Evolutionary conservation across 2,329 filamentous ascomycete species (phyloP).

Genomic region (Emericellopsis atlantica): DNA sequence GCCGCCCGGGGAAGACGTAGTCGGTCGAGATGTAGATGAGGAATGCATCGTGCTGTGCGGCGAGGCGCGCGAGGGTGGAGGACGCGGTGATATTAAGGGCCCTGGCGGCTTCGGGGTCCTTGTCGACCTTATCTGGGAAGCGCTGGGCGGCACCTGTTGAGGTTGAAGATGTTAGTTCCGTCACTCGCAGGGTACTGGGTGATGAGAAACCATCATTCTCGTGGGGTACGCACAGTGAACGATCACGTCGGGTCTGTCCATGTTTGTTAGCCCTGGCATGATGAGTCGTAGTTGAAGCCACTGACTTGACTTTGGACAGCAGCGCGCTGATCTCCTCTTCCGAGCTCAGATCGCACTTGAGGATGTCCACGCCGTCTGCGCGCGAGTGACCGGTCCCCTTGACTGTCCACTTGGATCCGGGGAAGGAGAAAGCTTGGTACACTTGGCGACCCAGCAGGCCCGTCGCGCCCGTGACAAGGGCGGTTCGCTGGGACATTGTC

Average conservation of each 20-base stretch:
- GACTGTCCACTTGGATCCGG: conserved; percentile 41
- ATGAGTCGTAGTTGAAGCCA: conserved; percentile 1
- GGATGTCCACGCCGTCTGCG: conserved; percentile 55
- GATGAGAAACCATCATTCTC: background rate
- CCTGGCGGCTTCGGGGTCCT: conserved; percentile 62
- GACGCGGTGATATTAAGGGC: conserved; percentile 66
- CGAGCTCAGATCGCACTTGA: conserved; percentile 43
- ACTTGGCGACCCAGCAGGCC: conserved; percentile 76
- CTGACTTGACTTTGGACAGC: conserved; percentile 43
- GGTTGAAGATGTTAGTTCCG: background rate
- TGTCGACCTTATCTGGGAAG: conserved; percentile 75
- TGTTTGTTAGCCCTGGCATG: conserved; percentile 2
- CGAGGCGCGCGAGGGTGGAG: conserved; percentile 50
- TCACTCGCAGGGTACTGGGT: background rate
- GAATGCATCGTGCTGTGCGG: conserved; percentile 46
- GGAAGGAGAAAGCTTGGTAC: conserved; percentile 51
- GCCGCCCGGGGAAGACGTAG: conserved; percentile 63
- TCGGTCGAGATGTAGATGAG: conserved; percentile 74
- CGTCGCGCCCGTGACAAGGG: conserved; percentile 72
- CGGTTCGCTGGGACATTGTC: conserved; percentile 28
- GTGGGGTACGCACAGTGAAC: conserved; percentile 55
- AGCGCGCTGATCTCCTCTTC: conserved; percentile 31
- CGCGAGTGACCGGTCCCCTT: conserved; percentile 65
- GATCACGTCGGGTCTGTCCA: conserved; percentile 56
- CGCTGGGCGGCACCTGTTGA: conserved; percentile 67